These are phyloP conservation scores for Coemansia sp. DNA, from an alignment of 192 early-diverging fungal genomes.

Conservation along the genomic window DNA sequence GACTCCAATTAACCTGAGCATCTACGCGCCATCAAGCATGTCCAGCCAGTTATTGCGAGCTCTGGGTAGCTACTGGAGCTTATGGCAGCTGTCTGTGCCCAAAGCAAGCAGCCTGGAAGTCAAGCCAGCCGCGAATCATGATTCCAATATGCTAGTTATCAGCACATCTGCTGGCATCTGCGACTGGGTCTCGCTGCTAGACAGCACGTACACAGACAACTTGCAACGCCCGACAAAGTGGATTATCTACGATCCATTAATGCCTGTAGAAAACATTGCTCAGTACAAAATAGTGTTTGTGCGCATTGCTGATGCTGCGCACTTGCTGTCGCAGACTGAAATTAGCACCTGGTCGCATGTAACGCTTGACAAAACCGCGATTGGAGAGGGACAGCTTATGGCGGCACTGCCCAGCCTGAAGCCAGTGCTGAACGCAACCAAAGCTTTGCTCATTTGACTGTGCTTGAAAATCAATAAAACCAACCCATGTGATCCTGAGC, in stretches of 20 bases:
- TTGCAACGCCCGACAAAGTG: neutral
- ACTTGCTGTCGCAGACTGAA: conserved; percentile 5
- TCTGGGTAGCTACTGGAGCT: conserved; percentile 28
- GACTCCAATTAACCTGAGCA: conserved; percentile 13
- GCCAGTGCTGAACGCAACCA: neutral
- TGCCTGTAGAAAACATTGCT: neutral
- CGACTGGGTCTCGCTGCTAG: conserved; percentile 17
- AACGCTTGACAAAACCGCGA: conserved; percentile 13
- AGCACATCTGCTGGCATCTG: conserved; percentile 19
- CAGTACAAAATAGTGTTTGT: conserved; percentile 10
- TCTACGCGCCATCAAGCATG: conserved; percentile 9
- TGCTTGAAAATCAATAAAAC: too few relatives aligned
- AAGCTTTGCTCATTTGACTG: neutral
- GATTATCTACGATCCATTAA: conserved; percentile 7
- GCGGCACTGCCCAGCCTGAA: neutral
- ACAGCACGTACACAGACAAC: neutral
- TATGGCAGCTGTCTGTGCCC: conserved; percentile 33
- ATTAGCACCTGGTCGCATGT: conserved; percentile 3
- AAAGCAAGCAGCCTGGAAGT: too few relatives aligned
- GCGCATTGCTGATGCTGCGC: conserved; percentile 5
- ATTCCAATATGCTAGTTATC: conserved; percentile 4
- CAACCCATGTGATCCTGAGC: too few relatives aligned
- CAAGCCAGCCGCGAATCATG: neutral
- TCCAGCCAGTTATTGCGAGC: neutral
- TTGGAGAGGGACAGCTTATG: conserved; percentile 7